A percentile compares a stretch with the other conserved stretches of the same genome.
phyloP scores from a whole-genome alignment of 257 asterid genomes.

The Verbascum thapsus region DNA sequence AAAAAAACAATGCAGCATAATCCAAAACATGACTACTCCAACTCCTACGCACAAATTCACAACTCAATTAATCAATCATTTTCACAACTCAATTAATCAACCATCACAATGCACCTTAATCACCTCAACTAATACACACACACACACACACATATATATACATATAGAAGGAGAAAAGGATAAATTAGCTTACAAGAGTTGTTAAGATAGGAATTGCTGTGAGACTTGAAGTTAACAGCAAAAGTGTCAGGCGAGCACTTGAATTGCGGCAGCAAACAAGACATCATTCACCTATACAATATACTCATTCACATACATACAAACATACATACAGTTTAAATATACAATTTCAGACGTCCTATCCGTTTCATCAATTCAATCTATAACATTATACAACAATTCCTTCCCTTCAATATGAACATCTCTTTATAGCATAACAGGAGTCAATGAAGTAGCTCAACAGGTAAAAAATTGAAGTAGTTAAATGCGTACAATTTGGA shows the following conservation, averaged over 20 bases:
- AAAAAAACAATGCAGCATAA: slow-evolving; percentile 29
- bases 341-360: slow-evolving; percentile 25
- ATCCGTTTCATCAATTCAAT: slow-evolving; percentile 19
- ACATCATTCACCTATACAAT: slow-evolving; percentile 53
- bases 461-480: background rate
- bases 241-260: slow-evolving; percentile 84
- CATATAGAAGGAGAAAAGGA: background rate
- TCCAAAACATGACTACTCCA: slow-evolving; percentile 16
- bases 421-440: slow-evolving; percentile 7
- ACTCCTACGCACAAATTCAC: slow-evolving; percentile 7
- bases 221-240: slow-evolving; percentile 61
- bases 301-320: slow-evolving; percentile 30
- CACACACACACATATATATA: background rate
- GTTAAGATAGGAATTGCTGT: slow-evolving; percentile 43
- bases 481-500: slow-evolving; percentile 11
- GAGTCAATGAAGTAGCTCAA: slow-evolving; percentile 30
- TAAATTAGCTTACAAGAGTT: slow-evolving; percentile 44
- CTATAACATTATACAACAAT: slow-evolving; percentile 13
- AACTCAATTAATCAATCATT: background rate
- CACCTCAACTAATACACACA: background rate
- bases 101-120: slow-evolving; percentile 1
- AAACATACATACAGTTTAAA: slow-evolving; percentile 24
- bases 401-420: background rate
- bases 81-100: slow-evolving; percentile 14
- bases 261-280: slow-evolving; percentile 94